Conservation (phyloP, 2,329 filamentous ascomycete species). For the Ilyonectria mors-panacis region DNA sequence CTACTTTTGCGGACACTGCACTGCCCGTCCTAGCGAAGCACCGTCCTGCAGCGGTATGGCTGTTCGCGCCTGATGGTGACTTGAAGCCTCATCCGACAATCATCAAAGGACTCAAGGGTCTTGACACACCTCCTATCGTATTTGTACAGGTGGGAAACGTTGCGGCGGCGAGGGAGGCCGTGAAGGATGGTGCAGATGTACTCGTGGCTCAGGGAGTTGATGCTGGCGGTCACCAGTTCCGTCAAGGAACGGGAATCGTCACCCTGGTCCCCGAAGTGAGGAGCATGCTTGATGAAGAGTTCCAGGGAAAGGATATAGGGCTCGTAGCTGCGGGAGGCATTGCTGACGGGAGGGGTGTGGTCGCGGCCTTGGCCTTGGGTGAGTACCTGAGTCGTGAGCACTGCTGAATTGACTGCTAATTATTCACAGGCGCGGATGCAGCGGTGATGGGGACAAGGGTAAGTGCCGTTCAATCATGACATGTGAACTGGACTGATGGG, state of each 20-base stretch:
- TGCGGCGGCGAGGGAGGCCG: constrained; percentile 65
- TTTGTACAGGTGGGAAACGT: constrained; percentile 76
- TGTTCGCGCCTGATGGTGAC: constrained; percentile 72
- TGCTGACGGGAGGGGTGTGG: constrained; percentile 67
- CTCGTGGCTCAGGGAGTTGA: constrained; percentile 75
- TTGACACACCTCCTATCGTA: constrained; percentile 59
- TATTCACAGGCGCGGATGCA: constrained; percentile 57
- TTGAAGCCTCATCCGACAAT: constrained; percentile 56
- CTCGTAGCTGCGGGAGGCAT: constrained; percentile 74
- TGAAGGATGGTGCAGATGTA: constrained; percentile 67
- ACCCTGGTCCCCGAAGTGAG: constrained; percentile 71
- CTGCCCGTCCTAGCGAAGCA: constrained; percentile 67
- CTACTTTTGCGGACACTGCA: constrained; percentile 58
- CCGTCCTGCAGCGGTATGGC: constrained; percentile 74
- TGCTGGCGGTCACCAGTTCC: constrained; percentile 75
- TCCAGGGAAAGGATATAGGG: constrained; percentile 51
- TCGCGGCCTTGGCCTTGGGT: constrained; percentile 70
- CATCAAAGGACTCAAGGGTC: constrained; percentile 52
- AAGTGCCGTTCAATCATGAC: constrained; percentile 29
- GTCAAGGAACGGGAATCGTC: constrained; percentile 67
- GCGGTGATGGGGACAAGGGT: constrained; percentile 62
- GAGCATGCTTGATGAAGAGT: constrained; percentile 60
- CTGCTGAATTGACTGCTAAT: constrained; percentile 27
- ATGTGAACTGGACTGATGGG: constrained; percentile 13
- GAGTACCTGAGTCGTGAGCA: constrained; percentile 30